Conservation (phyloP, 2,329 filamentous ascomycete genomes). For the Talaromyces sp. region DNA sequence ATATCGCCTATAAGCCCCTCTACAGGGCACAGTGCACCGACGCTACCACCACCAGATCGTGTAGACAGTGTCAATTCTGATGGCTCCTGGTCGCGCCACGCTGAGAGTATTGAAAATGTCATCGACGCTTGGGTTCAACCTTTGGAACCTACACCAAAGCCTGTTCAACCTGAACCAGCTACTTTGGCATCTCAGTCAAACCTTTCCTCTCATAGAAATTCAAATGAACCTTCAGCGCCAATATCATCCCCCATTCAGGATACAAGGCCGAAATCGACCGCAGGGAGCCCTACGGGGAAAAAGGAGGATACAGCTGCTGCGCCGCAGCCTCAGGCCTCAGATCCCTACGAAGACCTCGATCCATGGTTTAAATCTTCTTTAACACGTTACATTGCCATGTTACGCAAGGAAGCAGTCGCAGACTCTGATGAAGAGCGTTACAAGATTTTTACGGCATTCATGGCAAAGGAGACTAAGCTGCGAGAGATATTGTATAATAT, state of each 20-base stretch:
- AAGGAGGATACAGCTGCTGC: constrained; percentile 6
- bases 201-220: constrained; percentile 12
- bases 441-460: constrained; percentile 56
- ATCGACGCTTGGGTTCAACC: constrained; percentile 49
- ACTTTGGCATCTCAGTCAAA: constrained; percentile 11
- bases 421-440: constrained; percentile 55
- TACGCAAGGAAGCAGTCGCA: constrained; percentile 54
- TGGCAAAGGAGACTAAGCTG: constrained; percentile 50
- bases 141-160: constrained; percentile 24
- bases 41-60: constrained; percentile 23
- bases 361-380: constrained; percentile 61
- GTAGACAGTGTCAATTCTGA: constrained; percentile 35
- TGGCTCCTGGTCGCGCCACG: constrained; percentile 28
- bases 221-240: constrained; percentile 14
- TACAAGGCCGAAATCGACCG: constrained; percentile 5
- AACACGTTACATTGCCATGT: constrained; percentile 58
- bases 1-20: constrained; percentile 30
- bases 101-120: constrained; percentile 47
- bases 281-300: constrained; percentile 11
- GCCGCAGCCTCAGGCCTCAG: constrained; percentile 26
- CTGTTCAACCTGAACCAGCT: constrained; percentile 13
- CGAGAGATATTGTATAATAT: constrained; percentile 54
- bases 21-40: constrained; percentile 13
- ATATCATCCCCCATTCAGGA: constrained; percentile 8
- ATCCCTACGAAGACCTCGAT: constrained; percentile 58